Evolutionary conservation across 2,329 filamentous ascomycete genomes (phyloP).

Genomic region (Arachnopeziza araneosa): DNA sequence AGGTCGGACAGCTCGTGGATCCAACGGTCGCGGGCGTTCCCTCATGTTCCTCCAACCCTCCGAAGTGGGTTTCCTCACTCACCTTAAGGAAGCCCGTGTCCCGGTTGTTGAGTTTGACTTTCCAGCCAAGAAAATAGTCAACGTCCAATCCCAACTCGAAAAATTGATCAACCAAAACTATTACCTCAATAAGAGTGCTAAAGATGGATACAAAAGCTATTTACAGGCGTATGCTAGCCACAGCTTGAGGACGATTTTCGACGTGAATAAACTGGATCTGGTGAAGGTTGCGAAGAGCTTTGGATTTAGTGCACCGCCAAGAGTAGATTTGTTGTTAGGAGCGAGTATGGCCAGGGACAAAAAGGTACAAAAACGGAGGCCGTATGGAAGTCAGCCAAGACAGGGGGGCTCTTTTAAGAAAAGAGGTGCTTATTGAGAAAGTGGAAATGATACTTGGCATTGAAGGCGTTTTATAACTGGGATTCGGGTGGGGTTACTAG

Average conservation of each 20-base stretch:
- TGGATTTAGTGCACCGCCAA: constrained; percentile 70
- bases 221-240: constrained; percentile 92
- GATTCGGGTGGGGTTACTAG: not conserved
- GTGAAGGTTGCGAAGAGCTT: constrained; percentile 82
- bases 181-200: constrained; percentile 84
- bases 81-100: constrained; percentile 85
- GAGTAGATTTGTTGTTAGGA: constrained; percentile 73
- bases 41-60: constrained; percentile 90
- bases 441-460: constrained; percentile 11
- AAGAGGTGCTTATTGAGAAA: constrained; percentile 20
- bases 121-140: constrained; percentile 83
- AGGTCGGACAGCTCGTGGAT: constrained; percentile 84
- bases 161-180: constrained; percentile 94
- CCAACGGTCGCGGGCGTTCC: constrained; percentile 76
- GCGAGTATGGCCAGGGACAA: constrained; percentile 71
- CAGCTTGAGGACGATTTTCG: constrained; percentile 75
- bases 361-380: constrained; percentile 59
- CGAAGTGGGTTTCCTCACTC: constrained; percentile 86
- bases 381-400: constrained; percentile 74
- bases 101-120: constrained; percentile 97
- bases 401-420: constrained; percentile 41
- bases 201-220: constrained; percentile 80
- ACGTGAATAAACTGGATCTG: constrained; percentile 75
- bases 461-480: constrained; percentile 7
- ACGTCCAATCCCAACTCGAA: constrained; percentile 86